A percentile compares a stretch with the other conserved stretches of the same genome.
phyloP scores from a whole-genome alignment of 352 stramenopile genomes.

The Pelagophyceae sp. region DNA sequence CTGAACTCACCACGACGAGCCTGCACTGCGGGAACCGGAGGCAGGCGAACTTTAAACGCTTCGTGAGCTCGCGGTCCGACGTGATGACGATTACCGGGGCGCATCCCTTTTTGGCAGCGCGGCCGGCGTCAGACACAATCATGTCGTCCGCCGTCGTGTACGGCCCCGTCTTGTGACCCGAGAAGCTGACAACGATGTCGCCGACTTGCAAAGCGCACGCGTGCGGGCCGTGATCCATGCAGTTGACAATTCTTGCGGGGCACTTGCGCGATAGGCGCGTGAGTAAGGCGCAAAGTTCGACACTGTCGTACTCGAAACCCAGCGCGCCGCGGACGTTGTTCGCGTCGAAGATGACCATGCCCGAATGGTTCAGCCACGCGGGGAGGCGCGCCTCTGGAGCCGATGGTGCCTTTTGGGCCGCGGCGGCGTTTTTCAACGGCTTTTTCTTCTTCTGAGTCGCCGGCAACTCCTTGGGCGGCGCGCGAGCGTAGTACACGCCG shows the following conservation, averaged over 20 bases:
- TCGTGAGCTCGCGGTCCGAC: slow-evolving; percentile 2
- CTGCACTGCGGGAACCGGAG: not conserved
- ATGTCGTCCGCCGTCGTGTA: not conserved
- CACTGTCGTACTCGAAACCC: not conserved
- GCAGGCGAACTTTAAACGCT: not conserved
- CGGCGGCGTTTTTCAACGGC: not conserved
- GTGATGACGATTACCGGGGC: not conserved
- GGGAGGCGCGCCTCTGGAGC: not conserved
- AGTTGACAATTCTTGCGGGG: not conserved
- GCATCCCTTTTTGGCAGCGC: not conserved
- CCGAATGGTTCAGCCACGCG: not conserved
- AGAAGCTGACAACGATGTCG: not conserved
- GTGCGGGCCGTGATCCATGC: not conserved
- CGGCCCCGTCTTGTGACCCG: not conserved
- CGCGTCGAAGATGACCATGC: not conserved
- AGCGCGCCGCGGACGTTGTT: slow-evolving; percentile 2
- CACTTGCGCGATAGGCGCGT: not conserved
- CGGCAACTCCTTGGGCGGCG: not conserved
- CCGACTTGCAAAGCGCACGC: not conserved
- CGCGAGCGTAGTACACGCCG: not conserved
- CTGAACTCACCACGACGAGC: not conserved
- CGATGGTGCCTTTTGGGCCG: not conserved
- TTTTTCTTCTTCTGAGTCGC: not conserved
- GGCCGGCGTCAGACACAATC: not conserved
- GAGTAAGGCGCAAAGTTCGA: not conserved